Evolutionary conservation across 345 rosid genomes (phyloP).

Genomic region (Carallia brachiata): DNA sequence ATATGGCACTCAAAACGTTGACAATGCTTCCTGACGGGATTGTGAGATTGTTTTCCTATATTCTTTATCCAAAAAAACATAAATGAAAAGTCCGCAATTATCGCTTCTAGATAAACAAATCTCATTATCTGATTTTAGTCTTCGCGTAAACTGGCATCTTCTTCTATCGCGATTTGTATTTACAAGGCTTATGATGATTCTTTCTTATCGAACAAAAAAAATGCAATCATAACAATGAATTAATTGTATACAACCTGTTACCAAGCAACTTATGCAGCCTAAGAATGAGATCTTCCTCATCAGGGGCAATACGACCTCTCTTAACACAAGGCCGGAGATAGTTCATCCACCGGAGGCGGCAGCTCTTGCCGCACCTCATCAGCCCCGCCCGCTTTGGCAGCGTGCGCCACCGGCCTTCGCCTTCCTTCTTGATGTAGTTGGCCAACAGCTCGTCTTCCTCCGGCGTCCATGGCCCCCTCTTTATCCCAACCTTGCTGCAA

Average conservation of each 20-base stretch:
- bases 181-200: too few species aligned
- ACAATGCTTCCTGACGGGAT: too few species aligned
- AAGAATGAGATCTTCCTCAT: slow-evolving; percentile 68
- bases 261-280: slow-evolving; percentile 65
- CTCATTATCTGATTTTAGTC: too few species aligned
- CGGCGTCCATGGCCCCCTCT: slow-evolving; percentile 65
- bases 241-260: slow-evolving; percentile 34
- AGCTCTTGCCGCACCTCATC: slow-evolving; percentile 68
- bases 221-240: neutral
- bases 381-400: slow-evolving; percentile 59
- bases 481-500: slow-evolving; percentile 40
- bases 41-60: too few species aligned
- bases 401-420: slow-evolving; percentile 60
- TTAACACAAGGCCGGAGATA: slow-evolving; percentile 61
- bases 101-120: neutral
- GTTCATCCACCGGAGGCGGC: slow-evolving; percentile 74
- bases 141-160: too few species aligned
- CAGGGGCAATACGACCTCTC: slow-evolving; percentile 59
- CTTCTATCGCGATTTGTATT: too few species aligned
- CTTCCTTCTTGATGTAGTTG: slow-evolving; percentile 49
- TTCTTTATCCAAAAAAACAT: neutral
- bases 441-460: slow-evolving; percentile 56
- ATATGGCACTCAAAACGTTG: neutral
- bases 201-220: too few species aligned
- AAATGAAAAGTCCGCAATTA: neutral